Evolutionary conservation across 2,329 filamentous ascomycete species (phyloP).

Genomic region (Diaporthe batatas): DNA sequence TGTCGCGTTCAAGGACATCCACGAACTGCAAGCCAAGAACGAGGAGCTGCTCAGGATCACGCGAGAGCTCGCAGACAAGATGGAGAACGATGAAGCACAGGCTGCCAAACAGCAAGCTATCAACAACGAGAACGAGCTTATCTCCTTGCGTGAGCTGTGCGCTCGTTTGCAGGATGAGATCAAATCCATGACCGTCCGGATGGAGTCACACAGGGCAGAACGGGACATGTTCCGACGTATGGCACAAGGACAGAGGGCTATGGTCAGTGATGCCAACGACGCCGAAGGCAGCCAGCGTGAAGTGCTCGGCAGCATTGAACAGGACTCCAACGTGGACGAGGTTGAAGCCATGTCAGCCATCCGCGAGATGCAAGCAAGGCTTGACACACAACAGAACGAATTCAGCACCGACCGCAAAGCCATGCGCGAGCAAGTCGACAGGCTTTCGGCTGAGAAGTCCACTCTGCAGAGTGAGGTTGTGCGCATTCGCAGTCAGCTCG

Average conservation of each 20-base stretch:
- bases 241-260: conserved; percentile 76
- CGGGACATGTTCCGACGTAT: conserved; percentile 98
- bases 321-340: conserved; percentile 67
- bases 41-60: conserved; percentile 85
- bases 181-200: conserved; percentile 82
- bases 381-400: conserved; percentile 90
- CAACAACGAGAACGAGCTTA: conserved; percentile 77
- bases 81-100: conserved; percentile 91
- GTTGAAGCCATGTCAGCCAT: conserved; percentile 81
- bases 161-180: conserved; percentile 81
- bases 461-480: conserved; percentile 86
- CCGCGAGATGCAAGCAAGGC: conserved; percentile 89
- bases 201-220: conserved; percentile 94
- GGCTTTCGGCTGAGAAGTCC: conserved; percentile 84
- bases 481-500: conserved; percentile 83
- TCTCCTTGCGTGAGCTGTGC: conserved; percentile 61
- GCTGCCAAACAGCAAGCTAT: conserved; percentile 73
- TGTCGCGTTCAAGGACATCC: conserved; percentile 88
- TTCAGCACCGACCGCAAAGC: conserved; percentile 84
- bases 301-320: conserved; percentile 71
- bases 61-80: conserved; percentile 85
- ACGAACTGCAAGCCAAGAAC: conserved; percentile 90
- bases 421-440: conserved; percentile 86
- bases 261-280: conserved; percentile 73
- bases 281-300: conserved; percentile 74